Conservation (phyloP, 192 early-diverging fungal genomes). For the Coemansia sp. region DNA sequence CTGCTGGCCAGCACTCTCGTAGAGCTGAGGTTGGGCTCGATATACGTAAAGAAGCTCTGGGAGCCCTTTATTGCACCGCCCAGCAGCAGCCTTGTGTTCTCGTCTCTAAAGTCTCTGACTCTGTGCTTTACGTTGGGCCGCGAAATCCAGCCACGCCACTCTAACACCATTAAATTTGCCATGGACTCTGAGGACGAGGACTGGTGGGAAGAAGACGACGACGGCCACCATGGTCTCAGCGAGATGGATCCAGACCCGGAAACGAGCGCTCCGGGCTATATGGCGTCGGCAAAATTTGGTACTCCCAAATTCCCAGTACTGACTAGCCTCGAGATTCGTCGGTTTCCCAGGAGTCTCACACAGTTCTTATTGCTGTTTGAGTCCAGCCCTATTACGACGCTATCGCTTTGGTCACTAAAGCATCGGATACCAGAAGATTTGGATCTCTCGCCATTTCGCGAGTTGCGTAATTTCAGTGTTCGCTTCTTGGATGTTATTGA, state of each 20-base stretch:
- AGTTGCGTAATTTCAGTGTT: conserved; percentile 11
- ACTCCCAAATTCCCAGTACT: background rate
- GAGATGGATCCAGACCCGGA: background rate
- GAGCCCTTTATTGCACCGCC: no score
- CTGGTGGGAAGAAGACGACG: background rate
- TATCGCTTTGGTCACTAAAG: conserved; percentile 18
- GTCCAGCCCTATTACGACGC: conserved; percentile 7
- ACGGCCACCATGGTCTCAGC: conserved; percentile 4
- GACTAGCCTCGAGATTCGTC: conserved; percentile 12
- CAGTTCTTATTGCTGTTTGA: conserved; percentile 19
- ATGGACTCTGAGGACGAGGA: conserved; percentile 2
- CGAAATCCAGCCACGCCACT: background rate
- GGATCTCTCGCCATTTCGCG: conserved; percentile 3
- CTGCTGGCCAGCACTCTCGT: no score
- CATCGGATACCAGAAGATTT: background rate
- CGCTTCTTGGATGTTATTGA: conserved; percentile 8
- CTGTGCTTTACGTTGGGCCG: background rate
- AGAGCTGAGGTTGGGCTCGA: no score
- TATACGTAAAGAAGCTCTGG: no score
- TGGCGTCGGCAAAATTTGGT: conserved; percentile 5
- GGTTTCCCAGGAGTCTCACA: conserved; percentile 12
- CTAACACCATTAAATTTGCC: background rate
- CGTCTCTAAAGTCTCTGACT: background rate
- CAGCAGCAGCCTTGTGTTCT: no score
- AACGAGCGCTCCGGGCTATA: background rate